Evolutionary conservation across 2,329 filamentous ascomycete genomes (phyloP).

Genomic region (Epicoccum nigrum): DNA sequence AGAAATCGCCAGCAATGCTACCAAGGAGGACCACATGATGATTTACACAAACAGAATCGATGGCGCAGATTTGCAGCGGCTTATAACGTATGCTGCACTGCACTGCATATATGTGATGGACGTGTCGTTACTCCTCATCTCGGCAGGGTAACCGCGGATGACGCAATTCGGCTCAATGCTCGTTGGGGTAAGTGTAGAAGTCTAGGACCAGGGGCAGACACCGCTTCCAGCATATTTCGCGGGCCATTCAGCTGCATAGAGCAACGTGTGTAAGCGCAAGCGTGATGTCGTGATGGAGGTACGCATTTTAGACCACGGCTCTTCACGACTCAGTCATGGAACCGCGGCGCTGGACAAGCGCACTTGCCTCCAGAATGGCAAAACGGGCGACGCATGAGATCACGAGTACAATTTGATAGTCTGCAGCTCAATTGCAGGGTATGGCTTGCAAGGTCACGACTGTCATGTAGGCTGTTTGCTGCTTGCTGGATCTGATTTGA

Average conservation of each 20-base stretch:
- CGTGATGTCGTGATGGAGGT: slow-evolving; percentile 2
- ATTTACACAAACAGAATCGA: not conserved
- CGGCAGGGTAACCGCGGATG: slow-evolving; percentile 13
- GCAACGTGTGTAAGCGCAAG: not conserved
- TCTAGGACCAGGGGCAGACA: not conserved
- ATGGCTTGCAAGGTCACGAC: too few relatives aligned
- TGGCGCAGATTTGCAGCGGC: not conserved
- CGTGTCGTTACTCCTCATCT: slow-evolving; percentile 6
- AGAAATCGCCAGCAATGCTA: slow-evolving; percentile 2
- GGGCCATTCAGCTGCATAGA: not conserved
- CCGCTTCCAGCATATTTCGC: slow-evolving; percentile 11
- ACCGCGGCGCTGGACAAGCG: not conserved
- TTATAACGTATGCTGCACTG: not conserved
- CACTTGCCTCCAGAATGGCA: not conserved
- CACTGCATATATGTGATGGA: not conserved
- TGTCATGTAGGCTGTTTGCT: too few relatives aligned
- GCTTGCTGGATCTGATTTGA: not conserved
- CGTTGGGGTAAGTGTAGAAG: slow-evolving; percentile 10
- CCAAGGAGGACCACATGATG: slow-evolving; percentile 8
- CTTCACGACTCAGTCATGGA: not conserved
- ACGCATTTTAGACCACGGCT: not conserved
- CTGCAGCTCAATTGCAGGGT: not conserved
- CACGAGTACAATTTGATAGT: not conserved
- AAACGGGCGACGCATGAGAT: not conserved
- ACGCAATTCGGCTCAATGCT: slow-evolving; percentile 16